Percentiles rank a stretch among this genome's conserved stretches.
Conservation (phyloP, 2,329 filamentous ascomycete species). For the Periconia macrospinosa region DNA sequence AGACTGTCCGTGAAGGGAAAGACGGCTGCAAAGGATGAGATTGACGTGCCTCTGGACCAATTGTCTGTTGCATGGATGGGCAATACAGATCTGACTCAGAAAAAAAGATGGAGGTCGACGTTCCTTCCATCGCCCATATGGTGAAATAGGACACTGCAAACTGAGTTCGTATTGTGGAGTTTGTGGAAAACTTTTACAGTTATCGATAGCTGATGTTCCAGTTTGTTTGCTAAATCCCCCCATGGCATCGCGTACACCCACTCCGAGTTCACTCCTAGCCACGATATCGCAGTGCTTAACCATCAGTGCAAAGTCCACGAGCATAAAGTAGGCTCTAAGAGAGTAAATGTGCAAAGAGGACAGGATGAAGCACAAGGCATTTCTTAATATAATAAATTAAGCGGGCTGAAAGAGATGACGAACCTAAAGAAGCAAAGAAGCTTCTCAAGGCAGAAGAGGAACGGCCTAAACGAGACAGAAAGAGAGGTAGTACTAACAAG, state of each 20-base stretch:
- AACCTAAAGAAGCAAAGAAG: background rate
- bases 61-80: too few relatives aligned
- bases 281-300: slow-evolving; percentile 7
- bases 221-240: slow-evolving; percentile 12
- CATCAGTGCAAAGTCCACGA: slow-evolving; percentile 16
- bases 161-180: too few relatives aligned
- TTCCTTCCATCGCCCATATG: too few relatives aligned
- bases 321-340: slow-evolving; percentile 6
- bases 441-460: background rate
- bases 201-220: too few relatives aligned
- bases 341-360: background rate
- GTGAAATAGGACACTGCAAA: too few relatives aligned
- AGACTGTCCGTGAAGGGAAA: too few relatives aligned
- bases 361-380: background rate
- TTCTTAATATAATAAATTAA: background rate
- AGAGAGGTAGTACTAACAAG: too few relatives aligned
- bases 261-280: slow-evolving; percentile 8
- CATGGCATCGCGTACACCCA: slow-evolving; percentile 8
- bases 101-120: too few relatives aligned
- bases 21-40: too few relatives aligned
- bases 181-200: too few relatives aligned
- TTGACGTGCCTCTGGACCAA: too few relatives aligned
- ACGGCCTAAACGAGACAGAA: background rate
- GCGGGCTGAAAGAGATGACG: background rate
- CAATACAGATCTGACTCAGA: too few relatives aligned